Evolutionary conservation across 1,284 basidiomycete species (phyloP), one percentile per base, ranked within the genome.

Genomic region (Ceratobasidium sp.): DNA sequence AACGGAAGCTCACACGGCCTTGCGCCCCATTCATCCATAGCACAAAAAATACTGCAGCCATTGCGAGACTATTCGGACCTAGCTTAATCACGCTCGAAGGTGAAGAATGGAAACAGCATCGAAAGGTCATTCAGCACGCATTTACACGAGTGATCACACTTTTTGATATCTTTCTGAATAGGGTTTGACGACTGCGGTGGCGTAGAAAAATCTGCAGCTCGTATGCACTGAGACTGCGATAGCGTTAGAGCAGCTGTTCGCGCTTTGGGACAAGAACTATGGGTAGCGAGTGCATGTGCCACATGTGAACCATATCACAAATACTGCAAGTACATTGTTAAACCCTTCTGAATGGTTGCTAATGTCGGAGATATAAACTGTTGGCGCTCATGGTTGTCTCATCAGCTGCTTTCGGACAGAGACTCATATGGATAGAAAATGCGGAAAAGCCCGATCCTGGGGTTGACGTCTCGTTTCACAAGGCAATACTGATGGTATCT

Each of bases 41-140:
- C n/a, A n/a, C n/a, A n/a, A n/a, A n/a, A n/a, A n/a, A n/a, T n/a
- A n/a, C n/a, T n/a, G n/a, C n/a, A n/a, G n/a, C n/a, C n/a, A n/a
- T n/a, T n/a, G n/a, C n/a, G n/a, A n/a, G n/a, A n/a, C n/a, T n/a
- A n/a, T 74, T 63, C 52, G 70, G 73, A 9, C 54, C 54, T 21
- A 72, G 67, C 35, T 26, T 74, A 2, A 38, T 72, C 8, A 74
- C 43, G 16, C 46, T 54, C 43, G 73, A 74, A 26, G 69, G 70
- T 7, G 61, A 59, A 11, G 46, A 26, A 5, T 74, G 73, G 70
- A 66, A 35, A 23, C 58, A 62, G 38, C 73, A 72, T 35, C 59
- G 73, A 38, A 74, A 62, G 54, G 38, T 59, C 30, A 58, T 52
- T 35, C 50, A 47, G 30, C 71, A 59, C 6, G 70, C 73, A 23